Conservation (phyloP, 2,329 filamentous ascomycete genomes). For the Phoma herbarum region DNA sequence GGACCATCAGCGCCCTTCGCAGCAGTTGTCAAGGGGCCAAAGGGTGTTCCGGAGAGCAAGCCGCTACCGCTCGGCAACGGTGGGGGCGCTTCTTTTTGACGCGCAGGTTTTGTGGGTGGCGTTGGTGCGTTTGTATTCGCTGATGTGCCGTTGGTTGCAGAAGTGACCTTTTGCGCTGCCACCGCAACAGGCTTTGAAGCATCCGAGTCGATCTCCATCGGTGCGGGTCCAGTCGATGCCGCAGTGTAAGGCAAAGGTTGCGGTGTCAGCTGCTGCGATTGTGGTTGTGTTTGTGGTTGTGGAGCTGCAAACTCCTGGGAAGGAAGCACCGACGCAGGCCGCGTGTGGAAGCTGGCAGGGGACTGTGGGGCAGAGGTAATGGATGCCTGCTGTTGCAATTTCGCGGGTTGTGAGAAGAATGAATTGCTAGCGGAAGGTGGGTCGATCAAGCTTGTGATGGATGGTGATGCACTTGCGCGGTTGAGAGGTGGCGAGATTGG, state of each 20-base stretch:
- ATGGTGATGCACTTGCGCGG: conserved; percentile 86
- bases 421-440: conserved; percentile 60
- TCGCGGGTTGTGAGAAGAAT: conserved; percentile 44
- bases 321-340: conserved; percentile 41
- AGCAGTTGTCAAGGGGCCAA: conserved; percentile 61
- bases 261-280: conserved; percentile 22
- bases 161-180: conserved; percentile 46
- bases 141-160: conserved; percentile 47
- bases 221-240: conserved; percentile 33
- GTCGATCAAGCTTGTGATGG: conserved; percentile 90
- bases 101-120: conserved; percentile 64
- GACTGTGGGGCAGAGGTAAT: conserved; percentile 53
- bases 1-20: conserved; percentile 53
- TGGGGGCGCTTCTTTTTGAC: conserved; percentile 64
- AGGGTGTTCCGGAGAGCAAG: conserved; percentile 68
- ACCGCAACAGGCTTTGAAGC: conserved; percentile 28
- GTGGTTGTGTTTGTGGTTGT: conserved; percentile 30
- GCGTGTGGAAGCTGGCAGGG: conserved; percentile 45
- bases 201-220: conserved; percentile 52
- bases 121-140: conserved; percentile 60
- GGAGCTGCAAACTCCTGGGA: conserved; percentile 37
- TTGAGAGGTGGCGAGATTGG: conserved; percentile 64
- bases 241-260: conserved; percentile 26
- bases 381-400: conserved; percentile 47
- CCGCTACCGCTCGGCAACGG: conserved; percentile 70